Conservation (phyloP, 331 rosid genomes). For the Rhamnella rubrinervis region DNA sequence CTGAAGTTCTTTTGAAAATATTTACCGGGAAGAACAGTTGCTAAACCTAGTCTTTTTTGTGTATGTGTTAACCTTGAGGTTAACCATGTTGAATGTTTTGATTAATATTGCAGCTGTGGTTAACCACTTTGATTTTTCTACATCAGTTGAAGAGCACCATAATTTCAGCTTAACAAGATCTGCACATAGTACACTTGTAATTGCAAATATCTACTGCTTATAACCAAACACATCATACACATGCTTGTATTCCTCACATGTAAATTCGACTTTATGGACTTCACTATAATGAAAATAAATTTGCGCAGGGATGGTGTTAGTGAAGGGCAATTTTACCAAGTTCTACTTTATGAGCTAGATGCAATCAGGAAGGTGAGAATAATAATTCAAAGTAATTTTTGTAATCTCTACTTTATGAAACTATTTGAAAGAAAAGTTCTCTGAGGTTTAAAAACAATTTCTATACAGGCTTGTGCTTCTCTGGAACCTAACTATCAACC, state of each 20-base stretch:
- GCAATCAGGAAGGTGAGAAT: constrained; percentile 88
- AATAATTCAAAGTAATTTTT: constrained; percentile 4
- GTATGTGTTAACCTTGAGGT: too few species aligned
- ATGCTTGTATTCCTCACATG: not conserved
- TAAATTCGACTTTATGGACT: not conserved
- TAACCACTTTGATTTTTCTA: too few species aligned
- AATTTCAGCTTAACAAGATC: too few species aligned
- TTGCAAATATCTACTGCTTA: too few species aligned
- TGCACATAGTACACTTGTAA: too few species aligned
- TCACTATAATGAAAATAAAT: not conserved
- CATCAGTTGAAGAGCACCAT: too few species aligned
- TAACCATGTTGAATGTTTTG: too few species aligned
- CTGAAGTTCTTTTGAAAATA: too few species aligned
- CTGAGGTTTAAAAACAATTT: constrained; percentile 20
- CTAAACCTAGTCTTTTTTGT: too few species aligned
- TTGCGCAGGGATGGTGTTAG: constrained; percentile 92
- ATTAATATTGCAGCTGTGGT: too few species aligned
- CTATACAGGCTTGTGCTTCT: constrained; percentile 87
- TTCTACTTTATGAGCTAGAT: constrained; percentile 86
- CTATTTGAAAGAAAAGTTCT: not conserved
- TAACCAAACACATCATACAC: not conserved
- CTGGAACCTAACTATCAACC: constrained; percentile 98
- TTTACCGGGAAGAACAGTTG: too few species aligned
- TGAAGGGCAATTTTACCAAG: constrained; percentile 98
- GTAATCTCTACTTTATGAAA: constrained; percentile 6